Evolutionary conservation across 345 rosid species (phyloP).

Genomic region (Turritis glabra): DNA sequence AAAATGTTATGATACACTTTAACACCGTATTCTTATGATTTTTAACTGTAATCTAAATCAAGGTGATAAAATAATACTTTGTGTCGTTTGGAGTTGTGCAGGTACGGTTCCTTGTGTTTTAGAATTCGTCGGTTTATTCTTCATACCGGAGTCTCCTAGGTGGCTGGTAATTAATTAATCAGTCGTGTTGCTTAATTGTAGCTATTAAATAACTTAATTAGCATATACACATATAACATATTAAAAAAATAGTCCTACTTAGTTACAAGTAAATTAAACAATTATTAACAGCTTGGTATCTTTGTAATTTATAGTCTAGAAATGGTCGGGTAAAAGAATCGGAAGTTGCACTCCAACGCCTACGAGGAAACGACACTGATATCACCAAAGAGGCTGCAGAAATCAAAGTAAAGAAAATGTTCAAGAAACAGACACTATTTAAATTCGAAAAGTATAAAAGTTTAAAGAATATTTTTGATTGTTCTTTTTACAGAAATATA

Average conservation of each 20-base stretch:
- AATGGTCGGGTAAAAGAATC: conserved; percentile 48
- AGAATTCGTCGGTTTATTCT: conserved; percentile 30
- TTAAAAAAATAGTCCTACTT: no score
- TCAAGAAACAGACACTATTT: not conserved
- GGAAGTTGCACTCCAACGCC: conserved; percentile 43
- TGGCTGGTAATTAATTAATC: conserved; percentile 57
- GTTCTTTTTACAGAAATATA: conserved; percentile 41
- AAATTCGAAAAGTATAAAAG: not conserved
- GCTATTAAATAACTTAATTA: not conserved
- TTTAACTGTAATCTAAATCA: conserved; percentile 44
- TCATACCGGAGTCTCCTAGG: conserved; percentile 49
- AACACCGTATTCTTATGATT: conserved; percentile 26
- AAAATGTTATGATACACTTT: not conserved
- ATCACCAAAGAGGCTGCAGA: conserved; percentile 52
- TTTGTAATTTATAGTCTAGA: conserved; percentile 49
- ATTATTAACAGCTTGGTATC: not conserved
- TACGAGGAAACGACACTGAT: conserved; percentile 51
- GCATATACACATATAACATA: not conserved
- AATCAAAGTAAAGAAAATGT: conserved; percentile 40
- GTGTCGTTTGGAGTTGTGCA: conserved; percentile 50
- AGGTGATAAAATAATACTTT: conserved; percentile 43
- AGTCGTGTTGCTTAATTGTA: conserved; percentile 34
- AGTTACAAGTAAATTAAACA: not conserved
- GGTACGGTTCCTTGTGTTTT: conserved; percentile 50
- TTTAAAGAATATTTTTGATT: not conserved